These are phyloP conservation scores for Cladobotryum mycophilum DNA, from an alignment of 2,329 filamentous ascomycete species.

Conservation along the genomic window DNA sequence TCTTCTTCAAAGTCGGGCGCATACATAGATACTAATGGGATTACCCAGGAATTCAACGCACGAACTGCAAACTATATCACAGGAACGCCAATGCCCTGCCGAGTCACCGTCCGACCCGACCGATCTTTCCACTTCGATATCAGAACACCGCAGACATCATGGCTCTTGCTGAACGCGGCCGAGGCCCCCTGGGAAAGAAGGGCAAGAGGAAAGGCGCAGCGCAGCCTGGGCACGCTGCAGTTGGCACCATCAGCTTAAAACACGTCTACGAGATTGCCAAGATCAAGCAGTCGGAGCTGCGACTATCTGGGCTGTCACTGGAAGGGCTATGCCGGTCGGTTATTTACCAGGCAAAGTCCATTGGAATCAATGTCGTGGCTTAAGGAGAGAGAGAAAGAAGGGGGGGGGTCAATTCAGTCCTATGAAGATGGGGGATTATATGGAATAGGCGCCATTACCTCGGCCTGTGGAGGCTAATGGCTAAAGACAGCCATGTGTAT, in stretches of 20 bases:
- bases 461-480: constrained; percentile 3
- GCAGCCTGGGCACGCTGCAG: constrained; percentile 66
- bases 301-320: constrained; percentile 64
- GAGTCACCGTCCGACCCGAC: constrained; percentile 87
- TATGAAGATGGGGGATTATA: neutral
- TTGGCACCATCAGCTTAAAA: constrained; percentile 87
- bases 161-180: constrained; percentile 78
- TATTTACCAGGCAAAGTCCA: constrained; percentile 68
- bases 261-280: constrained; percentile 97
- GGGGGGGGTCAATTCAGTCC: too few relatives aligned
- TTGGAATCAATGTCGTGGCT: constrained; percentile 65
- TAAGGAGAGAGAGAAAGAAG: constrained; percentile 34
- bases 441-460: neutral
- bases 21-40: neutral
- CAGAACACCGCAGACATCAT: constrained; percentile 90
- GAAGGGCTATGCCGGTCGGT: constrained; percentile 67
- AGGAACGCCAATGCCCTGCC: constrained; percentile 83
- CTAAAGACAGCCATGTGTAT: constrained; percentile 6
- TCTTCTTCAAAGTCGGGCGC: too few relatives aligned
- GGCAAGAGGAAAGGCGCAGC: constrained; percentile 72
- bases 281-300: constrained; percentile 79
- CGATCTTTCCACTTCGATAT: constrained; percentile 90
- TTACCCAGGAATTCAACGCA: constrained; percentile 84
- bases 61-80: constrained; percentile 75
- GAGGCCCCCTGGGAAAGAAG: constrained; percentile 66